phyloP scores from a whole-genome alignment of 257 asterid species.

The Solanum gandarillasii region DNA sequence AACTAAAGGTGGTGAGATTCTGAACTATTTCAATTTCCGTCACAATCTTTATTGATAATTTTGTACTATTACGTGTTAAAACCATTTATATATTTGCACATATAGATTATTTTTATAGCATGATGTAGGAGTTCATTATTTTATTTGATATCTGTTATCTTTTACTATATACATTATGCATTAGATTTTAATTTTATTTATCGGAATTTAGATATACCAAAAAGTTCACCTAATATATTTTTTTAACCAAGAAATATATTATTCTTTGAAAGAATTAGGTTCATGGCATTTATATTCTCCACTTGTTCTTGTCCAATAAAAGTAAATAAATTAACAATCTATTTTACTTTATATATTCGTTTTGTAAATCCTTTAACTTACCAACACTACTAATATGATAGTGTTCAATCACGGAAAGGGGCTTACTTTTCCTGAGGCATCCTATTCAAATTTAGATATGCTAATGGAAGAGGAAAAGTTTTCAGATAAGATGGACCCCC shows the following conservation, averaged over 20 bases:
- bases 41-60: too few relatives aligned
- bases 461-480: too few relatives aligned
- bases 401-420: too few relatives aligned
- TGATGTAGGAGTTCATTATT: not conserved
- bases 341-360: not conserved
- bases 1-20: not conserved
- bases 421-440: too few relatives aligned
- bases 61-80: not conserved
- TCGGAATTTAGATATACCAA: too few relatives aligned
- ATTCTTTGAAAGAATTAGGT: not conserved
- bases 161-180: too few relatives aligned
- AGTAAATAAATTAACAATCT: not conserved
- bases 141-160: too few relatives aligned
- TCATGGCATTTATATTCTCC: not conserved
- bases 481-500: too few relatives aligned
- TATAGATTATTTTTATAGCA: not conserved
- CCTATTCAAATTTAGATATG: too few relatives aligned
- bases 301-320: not conserved
- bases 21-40: rapidly evolving
- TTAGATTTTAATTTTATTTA: too few relatives aligned
- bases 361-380: not conserved
- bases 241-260: not conserved
- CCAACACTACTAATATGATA: not conserved
- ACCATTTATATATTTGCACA: not conserved
- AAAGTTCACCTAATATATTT: not conserved